These are phyloP conservation scores for Trypanosoma avium DNA, from an alignment of 208 protist genomes.

Conservation along the genomic window DNA sequence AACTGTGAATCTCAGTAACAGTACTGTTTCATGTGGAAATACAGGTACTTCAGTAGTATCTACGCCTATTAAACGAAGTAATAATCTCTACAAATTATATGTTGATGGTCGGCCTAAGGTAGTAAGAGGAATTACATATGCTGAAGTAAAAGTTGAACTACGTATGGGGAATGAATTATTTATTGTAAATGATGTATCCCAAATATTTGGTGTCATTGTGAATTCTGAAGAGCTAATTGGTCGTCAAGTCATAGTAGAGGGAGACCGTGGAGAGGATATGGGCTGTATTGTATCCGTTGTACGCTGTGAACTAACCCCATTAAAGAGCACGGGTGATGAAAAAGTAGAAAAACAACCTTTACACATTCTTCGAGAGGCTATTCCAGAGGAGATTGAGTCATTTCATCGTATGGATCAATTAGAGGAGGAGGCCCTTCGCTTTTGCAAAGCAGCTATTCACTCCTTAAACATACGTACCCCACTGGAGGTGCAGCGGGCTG, in stretches of 20 bases:
- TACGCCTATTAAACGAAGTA: slow-evolving; percentile 42
- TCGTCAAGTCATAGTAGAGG: slow-evolving; percentile 77
- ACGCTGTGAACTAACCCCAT: slow-evolving; percentile 1
- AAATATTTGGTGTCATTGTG: slow-evolving; percentile 39
- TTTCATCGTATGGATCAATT: slow-evolving; percentile 43
- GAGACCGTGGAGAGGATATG: slow-evolving; percentile 81
- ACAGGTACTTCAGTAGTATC: slow-evolving; percentile 21
- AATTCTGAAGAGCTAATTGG: slow-evolving; percentile 44
- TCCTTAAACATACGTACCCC: slow-evolving; percentile 50
- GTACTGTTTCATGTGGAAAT: slow-evolving; percentile 24
- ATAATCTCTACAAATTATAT: slow-evolving; percentile 43
- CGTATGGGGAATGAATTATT: slow-evolving; percentile 48
- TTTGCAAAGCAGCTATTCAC: slow-evolving; percentile 48
- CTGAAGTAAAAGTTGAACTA: slow-evolving; percentile 61
- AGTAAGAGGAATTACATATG: slow-evolving; percentile 40
- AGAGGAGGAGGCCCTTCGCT: slow-evolving; percentile 58
- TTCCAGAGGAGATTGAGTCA: slow-evolving; percentile 38
- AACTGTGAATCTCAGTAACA: slow-evolving; percentile 26
- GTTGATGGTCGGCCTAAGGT: slow-evolving; percentile 51
- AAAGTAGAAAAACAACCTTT: slow-evolving; percentile 7
- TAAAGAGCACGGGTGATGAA: slow-evolving; percentile 24
- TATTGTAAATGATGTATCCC: slow-evolving; percentile 45
- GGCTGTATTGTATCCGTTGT: slow-evolving; percentile 47
- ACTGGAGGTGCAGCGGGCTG: slow-evolving; percentile 66
- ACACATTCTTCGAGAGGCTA: slow-evolving; percentile 61